Evolutionary conservation across 805 yeast genomes (phyloP), one percentile per base, ranked within the genome.

Genomic region (Clavispora phyllophila): DNA sequence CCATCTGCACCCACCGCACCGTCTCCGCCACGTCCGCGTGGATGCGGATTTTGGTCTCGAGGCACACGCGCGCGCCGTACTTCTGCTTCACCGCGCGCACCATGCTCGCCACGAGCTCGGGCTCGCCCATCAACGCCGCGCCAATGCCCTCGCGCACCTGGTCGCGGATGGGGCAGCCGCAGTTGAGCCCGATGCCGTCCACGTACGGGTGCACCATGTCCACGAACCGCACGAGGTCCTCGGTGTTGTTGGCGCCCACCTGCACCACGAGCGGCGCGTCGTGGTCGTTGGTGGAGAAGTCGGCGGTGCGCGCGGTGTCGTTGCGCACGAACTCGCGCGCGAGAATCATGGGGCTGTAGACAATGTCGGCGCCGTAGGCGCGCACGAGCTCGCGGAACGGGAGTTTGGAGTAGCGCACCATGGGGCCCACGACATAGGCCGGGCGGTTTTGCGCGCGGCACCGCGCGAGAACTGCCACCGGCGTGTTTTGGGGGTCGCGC

Each of bases 161-260:
- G 50, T 91, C 98, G 48, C 83, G 84, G 40, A 93, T 89, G 1
- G 99, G 99, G 65, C 99, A 93, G 0, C 99, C 99, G 63, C 98
- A 93, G 68, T 93, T 93, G 44, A 93, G 73, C 0, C 98, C 97
- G 33, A 93, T 81, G 0, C 95, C 99, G 63, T 91, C 97, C 37
- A 87, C 90, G 57, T 79, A 87, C 0, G 96, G 96, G 44, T 78
- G 78, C n/a, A 90, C 79, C 89, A 93, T 81, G 41, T 85, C 88
- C 4, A 87, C 88, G 57, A 91, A 88, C 46, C 91, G 74, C 19
- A 86, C 60, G 40, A 93, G 66, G 62, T 93, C 98, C 9, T 80
- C 77, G 3, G 82, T 85, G 58, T 88, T 90, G 55, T 87, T 87
- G 10, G 84, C 83, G 4, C 98, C 99, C 14, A 91, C 86, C 66